These are phyloP conservation scores for Boletus rufocinnamomeus DNA, from an alignment of 768 basidiomycete species.

Conservation along the genomic window DNA sequence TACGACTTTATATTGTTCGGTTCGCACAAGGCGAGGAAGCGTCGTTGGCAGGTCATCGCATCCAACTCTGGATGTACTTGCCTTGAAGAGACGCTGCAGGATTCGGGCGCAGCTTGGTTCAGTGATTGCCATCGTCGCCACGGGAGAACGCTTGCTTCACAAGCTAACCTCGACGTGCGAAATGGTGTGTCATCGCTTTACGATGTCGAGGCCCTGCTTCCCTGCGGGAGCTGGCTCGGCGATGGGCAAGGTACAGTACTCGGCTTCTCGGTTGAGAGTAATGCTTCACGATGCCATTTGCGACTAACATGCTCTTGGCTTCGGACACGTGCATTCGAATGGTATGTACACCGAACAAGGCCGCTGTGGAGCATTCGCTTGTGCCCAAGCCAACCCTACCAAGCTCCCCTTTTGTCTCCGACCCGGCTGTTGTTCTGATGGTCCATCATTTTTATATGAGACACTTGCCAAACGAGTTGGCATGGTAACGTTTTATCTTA, in stretches of 20 bases:
- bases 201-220: not conserved
- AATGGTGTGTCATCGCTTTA: not conserved
- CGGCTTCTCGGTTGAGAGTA: not conserved
- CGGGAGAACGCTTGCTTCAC: not conserved
- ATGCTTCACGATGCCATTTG: not conserved
- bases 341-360: not conserved
- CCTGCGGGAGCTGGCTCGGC: not conserved
- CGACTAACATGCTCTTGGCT: not conserved
- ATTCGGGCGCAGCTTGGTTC: not conserved
- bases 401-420: not conserved
- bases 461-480: constrained; percentile 4
- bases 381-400: not conserved
- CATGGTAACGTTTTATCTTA: constrained; percentile 6
- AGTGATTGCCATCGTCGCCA: not conserved
- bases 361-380: not conserved
- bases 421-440: not conserved
- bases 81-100: not conserved
- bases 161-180: not conserved
- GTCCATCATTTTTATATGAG: not conserved
- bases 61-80: too few relatives aligned
- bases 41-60: too few relatives aligned
- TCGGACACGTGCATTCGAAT: not conserved
- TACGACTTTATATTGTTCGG: not conserved
- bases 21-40: not conserved
- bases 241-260: not conserved